These are phyloP conservation scores for Arthrobotrys pseudoclavata DNA, from an alignment of 2,329 filamentous ascomycete species.

Conservation along the genomic window DNA sequence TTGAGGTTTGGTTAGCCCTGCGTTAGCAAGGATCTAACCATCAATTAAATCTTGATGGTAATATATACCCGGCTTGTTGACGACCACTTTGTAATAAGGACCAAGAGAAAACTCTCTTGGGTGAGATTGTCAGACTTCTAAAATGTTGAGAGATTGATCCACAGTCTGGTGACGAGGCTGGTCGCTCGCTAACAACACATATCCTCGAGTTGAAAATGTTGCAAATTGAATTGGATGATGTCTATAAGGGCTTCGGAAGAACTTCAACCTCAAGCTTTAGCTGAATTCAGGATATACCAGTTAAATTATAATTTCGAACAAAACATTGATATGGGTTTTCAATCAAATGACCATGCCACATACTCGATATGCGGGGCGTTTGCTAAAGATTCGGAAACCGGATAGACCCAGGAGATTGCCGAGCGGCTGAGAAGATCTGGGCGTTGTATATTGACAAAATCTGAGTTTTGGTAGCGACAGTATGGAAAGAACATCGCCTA, in stretches of 20 bases:
- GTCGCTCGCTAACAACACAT: not conserved
- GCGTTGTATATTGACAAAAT: constrained; percentile 17
- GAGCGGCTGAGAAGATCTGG: constrained; percentile 18
- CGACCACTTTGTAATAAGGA: too few relatives aligned
- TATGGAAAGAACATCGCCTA: constrained; percentile 23
- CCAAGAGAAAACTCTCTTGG: too few relatives aligned
- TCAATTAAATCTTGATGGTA: too few relatives aligned
- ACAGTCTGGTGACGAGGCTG: too few relatives aligned
- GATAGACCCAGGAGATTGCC: constrained; percentile 10
- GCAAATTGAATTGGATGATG: not conserved
- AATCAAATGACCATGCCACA: constrained; percentile 1
- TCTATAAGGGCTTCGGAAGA: not conserved
- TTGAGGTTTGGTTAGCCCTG: too few relatives aligned
- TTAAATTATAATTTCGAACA: not conserved
- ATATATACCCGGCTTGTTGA: too few relatives aligned
- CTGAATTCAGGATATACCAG: not conserved
- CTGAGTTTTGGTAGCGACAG: constrained; percentile 24
- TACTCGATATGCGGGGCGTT: not conserved
- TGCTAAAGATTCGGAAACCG: constrained; percentile 1
- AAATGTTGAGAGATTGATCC: too few relatives aligned
- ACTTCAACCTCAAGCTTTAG: not conserved
- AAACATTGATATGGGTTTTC: not conserved
- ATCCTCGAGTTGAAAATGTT: constrained; percentile 11
- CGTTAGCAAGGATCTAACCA: too few relatives aligned
- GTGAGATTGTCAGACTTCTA: too few relatives aligned